Percentiles rank a stretch among this genome's conserved stretches.
These are phyloP conservation scores for Beauveria varroae DNA, from an alignment of 2,329 filamentous ascomycete species.

Conservation along the genomic window DNA sequence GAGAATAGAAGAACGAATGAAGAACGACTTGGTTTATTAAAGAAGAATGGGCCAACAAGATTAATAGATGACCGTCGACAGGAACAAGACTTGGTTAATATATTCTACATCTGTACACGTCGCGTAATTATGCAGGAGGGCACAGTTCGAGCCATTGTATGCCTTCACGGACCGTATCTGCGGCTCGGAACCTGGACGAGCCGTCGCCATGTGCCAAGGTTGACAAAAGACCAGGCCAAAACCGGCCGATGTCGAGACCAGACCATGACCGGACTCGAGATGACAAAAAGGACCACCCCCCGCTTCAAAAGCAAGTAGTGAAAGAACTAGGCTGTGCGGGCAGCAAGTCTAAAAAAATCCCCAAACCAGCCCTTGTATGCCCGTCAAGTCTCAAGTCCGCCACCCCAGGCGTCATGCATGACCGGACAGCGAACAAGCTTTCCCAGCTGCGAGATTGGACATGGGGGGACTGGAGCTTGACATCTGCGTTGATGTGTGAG, in stretches of 20 bases:
- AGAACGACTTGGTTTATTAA: neutral
- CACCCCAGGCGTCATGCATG: neutral
- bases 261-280: neutral
- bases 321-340: neutral
- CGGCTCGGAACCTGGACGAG: slow-evolving; percentile 3
- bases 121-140: neutral
- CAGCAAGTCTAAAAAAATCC: too few relatives aligned
- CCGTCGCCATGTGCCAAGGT: neutral
- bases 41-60: neutral
- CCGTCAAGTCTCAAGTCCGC: neutral
- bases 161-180: neutral
- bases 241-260: neutral
- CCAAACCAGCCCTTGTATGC: slow-evolving; percentile 1
- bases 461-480: too few relatives aligned
- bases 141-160: neutral
- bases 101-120: neutral
- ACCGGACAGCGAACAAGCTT: too few relatives aligned
- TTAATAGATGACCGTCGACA: neutral
- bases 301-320: neutral
- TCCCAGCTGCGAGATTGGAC: too few relatives aligned
- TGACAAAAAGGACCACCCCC: neutral
- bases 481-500: too few relatives aligned
- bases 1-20: neutral
- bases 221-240: neutral
- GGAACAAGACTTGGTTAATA: neutral